Percentiles rank a stretch among this genome's conserved stretches.
Conservation (phyloP, 2,329 filamentous ascomycete species). For the Colletotrichum lindemuthianum region DNA sequence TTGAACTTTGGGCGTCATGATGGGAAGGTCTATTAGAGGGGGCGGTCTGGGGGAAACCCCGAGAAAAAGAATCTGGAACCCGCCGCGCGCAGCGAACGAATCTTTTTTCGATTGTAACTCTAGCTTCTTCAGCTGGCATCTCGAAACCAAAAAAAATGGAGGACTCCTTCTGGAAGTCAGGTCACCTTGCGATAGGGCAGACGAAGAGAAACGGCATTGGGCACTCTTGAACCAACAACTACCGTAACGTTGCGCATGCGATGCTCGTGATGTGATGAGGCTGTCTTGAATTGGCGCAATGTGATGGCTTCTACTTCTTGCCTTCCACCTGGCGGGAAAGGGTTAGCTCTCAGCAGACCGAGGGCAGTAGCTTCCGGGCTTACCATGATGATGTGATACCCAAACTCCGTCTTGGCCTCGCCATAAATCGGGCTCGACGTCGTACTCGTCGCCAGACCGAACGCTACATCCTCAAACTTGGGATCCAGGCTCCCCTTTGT, state of each 20-base stretch:
- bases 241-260: conserved; percentile 15
- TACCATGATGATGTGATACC: conserved; percentile 86
- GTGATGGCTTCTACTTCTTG: conserved; percentile 46
- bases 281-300: too few species aligned
- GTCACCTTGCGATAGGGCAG: conserved; percentile 47
- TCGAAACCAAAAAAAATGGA: conserved; percentile 45
- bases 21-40: conserved; percentile 35
- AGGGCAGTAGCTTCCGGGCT: conserved; percentile 31
- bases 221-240: conserved; percentile 31
- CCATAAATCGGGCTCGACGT: conserved; percentile 71
- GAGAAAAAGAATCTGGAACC: conserved; percentile 15
- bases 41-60: conserved; percentile 13
- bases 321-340: conserved; percentile 49
- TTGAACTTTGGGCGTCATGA: conserved; percentile 44
- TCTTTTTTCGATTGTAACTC: conserved; percentile 53
- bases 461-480: conserved; percentile 79
- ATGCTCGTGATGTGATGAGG: conserved; percentile 4
- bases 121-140: conserved; percentile 59
- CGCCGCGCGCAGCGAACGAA: conserved; percentile 39
- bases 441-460: conserved; percentile 73
- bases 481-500: conserved; percentile 72
- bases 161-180: conserved; percentile 46
- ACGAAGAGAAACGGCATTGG: conserved; percentile 35
- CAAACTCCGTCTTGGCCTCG: conserved; percentile 78
- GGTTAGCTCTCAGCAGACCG: conserved; percentile 11